Evolutionary conservation across 257 asterid genomes (phyloP), one percentile per base, ranked within the genome.

Genomic region (Schizonepeta tenuifolia): DNA sequence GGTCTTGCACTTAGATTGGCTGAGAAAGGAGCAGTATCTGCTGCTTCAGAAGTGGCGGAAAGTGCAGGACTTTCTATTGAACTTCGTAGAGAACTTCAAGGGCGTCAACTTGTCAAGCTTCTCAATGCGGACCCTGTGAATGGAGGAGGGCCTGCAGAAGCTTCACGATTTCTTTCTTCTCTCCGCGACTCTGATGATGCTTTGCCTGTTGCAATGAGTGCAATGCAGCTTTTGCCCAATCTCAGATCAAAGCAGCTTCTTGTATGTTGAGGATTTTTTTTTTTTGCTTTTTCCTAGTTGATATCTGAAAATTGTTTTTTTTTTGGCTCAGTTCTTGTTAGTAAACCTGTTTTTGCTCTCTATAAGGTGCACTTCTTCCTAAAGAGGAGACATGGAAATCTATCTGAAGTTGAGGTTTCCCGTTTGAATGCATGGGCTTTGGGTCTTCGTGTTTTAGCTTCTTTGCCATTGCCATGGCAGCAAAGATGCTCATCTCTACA

Each of bases 71-170:
- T 94, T 79, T 86, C 97, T 66, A 83, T 89, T 76, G 97, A 89
- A 75, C 81, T 94, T 82, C 93, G 99, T 71, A 89, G 99, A 81
- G 99, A 94, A 84, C 93, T 91, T 70, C 92, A 91, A 82, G 99
- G 99, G 63, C 99, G 97, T 79, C 96, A 91, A 83, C 99, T 94
- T 76, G 99, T 94, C 71, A 94, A 91, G 87, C 99, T 94, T 88
- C 95, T 94, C 31, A 91, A 85, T 67, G 96, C 96, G 49, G 99
- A 94, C 77, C 99, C 99, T 77, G 83, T 94, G 75, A 88, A 80
- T 33, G 99, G 99, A 26, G 99, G 99, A 53, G 99, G 99, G 65
- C 99, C 99, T 65, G 99, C 99, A 43, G 99, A 89, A 87, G 99
- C 99, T 66, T 94, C 99, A 33, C 96, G 99, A 61, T 94, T 94